Evolutionary conservation across 805 yeast genomes (phyloP).

Genomic region (Pichia deserticola): DNA sequence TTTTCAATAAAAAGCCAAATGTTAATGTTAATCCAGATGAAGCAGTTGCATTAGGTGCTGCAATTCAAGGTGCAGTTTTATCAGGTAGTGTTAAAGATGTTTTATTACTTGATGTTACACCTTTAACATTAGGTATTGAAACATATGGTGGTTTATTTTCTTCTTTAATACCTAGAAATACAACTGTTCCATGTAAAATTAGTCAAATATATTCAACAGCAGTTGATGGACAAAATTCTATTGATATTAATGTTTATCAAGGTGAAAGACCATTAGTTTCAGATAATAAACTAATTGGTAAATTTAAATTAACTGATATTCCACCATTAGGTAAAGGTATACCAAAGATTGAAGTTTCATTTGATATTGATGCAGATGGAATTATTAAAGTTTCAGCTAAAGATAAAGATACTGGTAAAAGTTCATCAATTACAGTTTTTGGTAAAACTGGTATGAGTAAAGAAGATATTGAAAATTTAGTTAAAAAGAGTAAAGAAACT

Average conservation of each 20-base stretch:
- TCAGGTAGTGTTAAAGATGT: constrained; percentile 95
- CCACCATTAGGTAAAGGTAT: constrained; percentile 88
- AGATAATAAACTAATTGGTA: constrained; percentile 92
- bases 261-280: constrained; percentile 95
- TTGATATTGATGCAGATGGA: constrained; percentile 96
- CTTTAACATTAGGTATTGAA: constrained; percentile 88
- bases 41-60: constrained; percentile 95
- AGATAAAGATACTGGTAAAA: constrained; percentile 90
- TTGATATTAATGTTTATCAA: constrained; percentile 94
- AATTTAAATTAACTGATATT: constrained; percentile 85
- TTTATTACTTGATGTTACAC: constrained; percentile 80
- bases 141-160: constrained; percentile 96
- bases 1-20: constrained; percentile 79
- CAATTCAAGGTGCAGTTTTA: constrained; percentile 94
- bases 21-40: constrained; percentile 93
- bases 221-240: constrained; percentile 90
- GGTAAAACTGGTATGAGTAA: constrained; percentile 92
- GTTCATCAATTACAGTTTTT: constrained; percentile 91
- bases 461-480: constrained; percentile 85
- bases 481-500: constrained; percentile 80
- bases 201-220: constrained; percentile 93
- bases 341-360: constrained; percentile 85
- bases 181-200: constrained; percentile 91
- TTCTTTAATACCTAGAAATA: constrained; percentile 77
- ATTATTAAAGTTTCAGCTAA: constrained; percentile 92